A percentile compares a stretch with the other conserved stretches of the same genome.
Evolutionary conservation across 768 basidiomycete species (phyloP).

Genomic region (Termitomyces sp.): DNA sequence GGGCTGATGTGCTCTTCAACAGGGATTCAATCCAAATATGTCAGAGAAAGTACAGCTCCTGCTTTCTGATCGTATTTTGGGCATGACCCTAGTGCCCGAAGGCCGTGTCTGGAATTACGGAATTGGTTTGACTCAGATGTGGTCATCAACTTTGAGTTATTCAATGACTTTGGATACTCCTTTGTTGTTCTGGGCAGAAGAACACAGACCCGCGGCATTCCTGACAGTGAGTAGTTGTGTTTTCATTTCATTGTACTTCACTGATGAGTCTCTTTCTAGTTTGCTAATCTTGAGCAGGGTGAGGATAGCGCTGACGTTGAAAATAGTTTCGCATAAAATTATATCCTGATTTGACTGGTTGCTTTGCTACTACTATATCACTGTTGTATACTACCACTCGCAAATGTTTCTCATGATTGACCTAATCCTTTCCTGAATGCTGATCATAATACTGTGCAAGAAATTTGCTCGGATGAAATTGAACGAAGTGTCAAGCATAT

Average conservation of each 20-base stretch:
- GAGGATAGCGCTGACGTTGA: slow-evolving; percentile 96
- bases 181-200: slow-evolving; percentile 92
- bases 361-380: slow-evolving; percentile 11
- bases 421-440: background rate
- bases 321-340: slow-evolving; percentile 80
- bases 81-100: slow-evolving; percentile 92
- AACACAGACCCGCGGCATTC: slow-evolving; percentile 93
- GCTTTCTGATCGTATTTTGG: slow-evolving; percentile 92
- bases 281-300: slow-evolving; percentile 85
- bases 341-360: background rate
- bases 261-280: slow-evolving; percentile 45
- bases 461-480: background rate
- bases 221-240: slow-evolving; percentile 61
- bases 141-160: slow-evolving; percentile 80
- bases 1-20: slow-evolving; percentile 13
- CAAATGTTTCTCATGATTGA: background rate
- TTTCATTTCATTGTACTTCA: background rate
- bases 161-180: slow-evolving; percentile 91
- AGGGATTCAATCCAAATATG: slow-evolving; percentile 99
- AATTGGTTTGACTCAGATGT: slow-evolving; percentile 88
- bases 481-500: slow-evolving; percentile 7
- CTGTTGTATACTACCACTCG: slow-evolving; percentile 17
- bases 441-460: background rate
- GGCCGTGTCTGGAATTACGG: slow-evolving; percentile 98
- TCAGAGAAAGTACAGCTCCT: slow-evolving; percentile 92